A percentile compares a stretch with the other conserved stretches of the same genome.
These are phyloP conservation scores for Sarocladiaceae sp. DNA, from an alignment of 2,329 filamentous ascomycete species.

Conservation along the genomic window DNA sequence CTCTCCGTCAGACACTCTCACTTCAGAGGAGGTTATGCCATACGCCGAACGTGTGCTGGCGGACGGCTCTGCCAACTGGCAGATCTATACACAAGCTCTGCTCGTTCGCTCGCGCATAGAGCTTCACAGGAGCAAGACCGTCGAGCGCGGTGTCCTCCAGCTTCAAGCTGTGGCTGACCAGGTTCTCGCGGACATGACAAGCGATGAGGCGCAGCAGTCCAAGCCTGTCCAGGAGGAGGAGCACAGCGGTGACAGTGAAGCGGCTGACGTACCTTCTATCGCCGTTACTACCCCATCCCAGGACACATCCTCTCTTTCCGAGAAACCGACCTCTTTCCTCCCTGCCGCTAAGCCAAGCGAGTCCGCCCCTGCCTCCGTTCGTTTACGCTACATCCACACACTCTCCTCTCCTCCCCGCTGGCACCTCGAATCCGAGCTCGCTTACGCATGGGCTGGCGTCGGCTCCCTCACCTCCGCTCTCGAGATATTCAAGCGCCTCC, in stretches of 20 bases:
- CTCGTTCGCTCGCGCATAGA: constrained; percentile 89
- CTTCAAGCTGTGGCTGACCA: constrained; percentile 95
- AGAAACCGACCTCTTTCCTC: constrained; percentile 71
- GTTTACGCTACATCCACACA: constrained; percentile 79
- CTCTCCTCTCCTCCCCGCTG: constrained; percentile 82
- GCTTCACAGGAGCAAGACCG: constrained; percentile 77
- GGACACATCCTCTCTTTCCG: constrained; percentile 15
- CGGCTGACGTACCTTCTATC: constrained; percentile 39
- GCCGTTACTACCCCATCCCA: constrained; percentile 36
- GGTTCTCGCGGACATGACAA: constrained; percentile 76
- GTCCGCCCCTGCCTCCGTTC: constrained; percentile 70
- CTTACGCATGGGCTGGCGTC: constrained; percentile 84
- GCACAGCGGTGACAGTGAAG: constrained; percentile 18
- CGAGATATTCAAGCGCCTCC: constrained; percentile 90
- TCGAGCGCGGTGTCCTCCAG: constrained; percentile 86
- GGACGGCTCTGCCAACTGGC: constrained; percentile 93
- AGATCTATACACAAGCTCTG: constrained; percentile 91
- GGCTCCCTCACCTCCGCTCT: constrained; percentile 86
- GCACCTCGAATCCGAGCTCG: constrained; percentile 92
- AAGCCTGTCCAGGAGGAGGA: constrained; percentile 18
- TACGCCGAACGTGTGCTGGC: constrained; percentile 85
- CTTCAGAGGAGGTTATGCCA: constrained; percentile 87
- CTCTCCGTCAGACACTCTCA: constrained; percentile 77
- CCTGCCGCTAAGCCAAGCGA: constrained; percentile 72
- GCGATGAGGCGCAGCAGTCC: constrained; percentile 21